Base-by-base conservation (phyloP, 257 asterid genomes). In the Prunella vulgaris region DNA sequence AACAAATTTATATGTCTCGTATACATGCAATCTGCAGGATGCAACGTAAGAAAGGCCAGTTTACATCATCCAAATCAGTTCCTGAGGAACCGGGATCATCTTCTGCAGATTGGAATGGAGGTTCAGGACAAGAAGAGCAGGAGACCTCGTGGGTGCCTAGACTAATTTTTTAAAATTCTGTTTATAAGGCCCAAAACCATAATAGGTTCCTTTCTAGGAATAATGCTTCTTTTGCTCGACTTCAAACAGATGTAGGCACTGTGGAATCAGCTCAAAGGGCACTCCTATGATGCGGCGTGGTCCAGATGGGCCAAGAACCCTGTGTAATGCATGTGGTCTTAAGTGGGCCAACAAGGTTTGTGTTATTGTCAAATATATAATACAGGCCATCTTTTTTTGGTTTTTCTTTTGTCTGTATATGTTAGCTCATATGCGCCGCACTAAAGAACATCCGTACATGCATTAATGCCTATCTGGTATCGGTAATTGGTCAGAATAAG, bases 231-330 rank as follows among this genome's bases (percentile, higher is more conserved):
- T 48, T 27, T 69, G 38, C 67, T 76, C 27, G 12, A 25, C 42
- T 67, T 74, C 52, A 51, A 48, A 61, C 87, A 94, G 99, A 66
- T 94, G 97, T 79, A 83, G 83, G 72, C 96, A 91, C 74, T 94
- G 99, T 73, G 89, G 90, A 74, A 90, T 78, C 77, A 87, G 96
- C 77, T 90, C 99, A 33, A 94, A 94, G 75, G 78, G 91, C 56
- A 94, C 99, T 63, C 99, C 99, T 54, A 90, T 89, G 97, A 94
- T 94, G 97, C 90, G 99, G 22, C 96, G 97, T 64, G 98, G 98
- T 66, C 97, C 98, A 70, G 87, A 81, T 67, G 98, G 98, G 71
- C 98, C 93, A 42, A 82, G 96, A 84, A 89, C 97, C 56, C 83
- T 92, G 56, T 92, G 98, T 83, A 92, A 92, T 63, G 98, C 98